Base-by-base conservation (phyloP, 495 filamentous ascomycete species). In the Saxophila tyrrhenica region DNA sequence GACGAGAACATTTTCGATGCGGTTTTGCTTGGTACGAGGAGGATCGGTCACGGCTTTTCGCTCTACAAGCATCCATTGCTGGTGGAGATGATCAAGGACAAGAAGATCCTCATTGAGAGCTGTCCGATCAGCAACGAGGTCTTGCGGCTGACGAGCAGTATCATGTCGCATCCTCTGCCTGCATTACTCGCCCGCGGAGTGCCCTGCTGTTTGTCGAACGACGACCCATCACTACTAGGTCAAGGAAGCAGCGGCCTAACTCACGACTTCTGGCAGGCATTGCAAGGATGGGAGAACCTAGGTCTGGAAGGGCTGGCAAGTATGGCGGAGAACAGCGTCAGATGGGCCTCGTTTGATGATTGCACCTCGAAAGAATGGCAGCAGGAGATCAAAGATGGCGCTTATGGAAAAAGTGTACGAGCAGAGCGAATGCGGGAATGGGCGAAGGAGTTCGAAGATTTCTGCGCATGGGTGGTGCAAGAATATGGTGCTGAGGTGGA, bases 1-100 rank as follows among this genome's bases (percentile, higher is more conserved):
- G 89, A 95, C 55, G 73, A 86, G 57, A 95, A 96, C 62, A 77
- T 96, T 1, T 95, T 90, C 67, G 90, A 96, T 66, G 89, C 88
- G 0, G 75, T 97, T 9, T 73, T 96, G 1, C 78, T 97, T 9
- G 90, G 89, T 2, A 89, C 88, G 0, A 75, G 91, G 22, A 78
- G 92, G 39, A 92, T 98, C 42, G 89, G 90, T 7, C 87, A 95
- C 60, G 90, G 83, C 1, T 89, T 84, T 64, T 87, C 85, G 0
- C 73, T 98, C 1, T 91, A 84, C 72, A 94, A 91, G 64, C 92
- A 97, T 67, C 92, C 92, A 0, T 77, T 92, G 11, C 80, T 97
- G 43, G 79, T 92, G 45, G 82, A 92, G 51, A 79, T 94, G 62
- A 78, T 94, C 55, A 89, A 89, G 62, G 84, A 94, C 54, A 89